Conservation (phyloP, 2,329 filamentous ascomycete species). For the Cylindrodendrum hubeiense region DNA sequence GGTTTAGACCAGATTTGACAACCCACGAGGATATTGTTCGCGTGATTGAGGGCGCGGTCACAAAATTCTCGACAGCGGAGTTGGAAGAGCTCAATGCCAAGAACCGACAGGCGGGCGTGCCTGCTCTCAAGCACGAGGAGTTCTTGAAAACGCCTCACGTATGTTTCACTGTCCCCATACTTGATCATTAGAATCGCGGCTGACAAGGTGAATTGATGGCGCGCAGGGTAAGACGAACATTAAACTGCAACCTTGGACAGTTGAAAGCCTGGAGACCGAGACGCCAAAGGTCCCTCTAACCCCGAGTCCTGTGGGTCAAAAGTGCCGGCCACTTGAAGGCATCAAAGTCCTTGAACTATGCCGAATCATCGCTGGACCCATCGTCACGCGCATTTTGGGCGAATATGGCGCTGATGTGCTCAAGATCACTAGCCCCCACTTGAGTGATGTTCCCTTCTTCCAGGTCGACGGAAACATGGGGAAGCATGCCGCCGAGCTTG, state of each 20-base stretch:
- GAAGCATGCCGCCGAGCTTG: conserved; percentile 74
- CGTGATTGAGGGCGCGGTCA: conserved; percentile 70
- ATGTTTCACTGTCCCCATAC: conserved; percentile 18
- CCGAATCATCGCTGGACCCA: conserved; percentile 81
- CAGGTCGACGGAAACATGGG: conserved; percentile 80
- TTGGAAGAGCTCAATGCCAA: conserved; percentile 69
- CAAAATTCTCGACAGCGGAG: conserved; percentile 64
- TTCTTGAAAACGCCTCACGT: conserved; percentile 66
- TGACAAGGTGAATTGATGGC: not conserved
- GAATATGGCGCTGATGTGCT: conserved; percentile 82
- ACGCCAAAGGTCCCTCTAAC: conserved; percentile 61
- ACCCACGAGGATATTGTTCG: conserved; percentile 70
- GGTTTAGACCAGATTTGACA: conserved; percentile 70
- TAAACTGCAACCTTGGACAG: conserved; percentile 59
- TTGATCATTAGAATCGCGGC: not conserved
- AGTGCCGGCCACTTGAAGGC: conserved; percentile 61
- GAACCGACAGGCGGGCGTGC: conserved; percentile 70
- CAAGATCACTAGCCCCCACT: conserved; percentile 75
- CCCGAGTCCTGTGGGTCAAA: conserved; percentile 19
- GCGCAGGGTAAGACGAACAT: conserved; percentile 59
- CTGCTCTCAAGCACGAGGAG: conserved; percentile 69
- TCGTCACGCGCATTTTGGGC: conserved; percentile 77
- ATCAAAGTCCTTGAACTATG: conserved; percentile 82
- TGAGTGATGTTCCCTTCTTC: conserved; percentile 80
- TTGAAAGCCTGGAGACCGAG: conserved; percentile 62